These are phyloP conservation scores for Yamadazyma sp. DNA, from an alignment of 805 yeast species.

Conservation along the genomic window DNA sequence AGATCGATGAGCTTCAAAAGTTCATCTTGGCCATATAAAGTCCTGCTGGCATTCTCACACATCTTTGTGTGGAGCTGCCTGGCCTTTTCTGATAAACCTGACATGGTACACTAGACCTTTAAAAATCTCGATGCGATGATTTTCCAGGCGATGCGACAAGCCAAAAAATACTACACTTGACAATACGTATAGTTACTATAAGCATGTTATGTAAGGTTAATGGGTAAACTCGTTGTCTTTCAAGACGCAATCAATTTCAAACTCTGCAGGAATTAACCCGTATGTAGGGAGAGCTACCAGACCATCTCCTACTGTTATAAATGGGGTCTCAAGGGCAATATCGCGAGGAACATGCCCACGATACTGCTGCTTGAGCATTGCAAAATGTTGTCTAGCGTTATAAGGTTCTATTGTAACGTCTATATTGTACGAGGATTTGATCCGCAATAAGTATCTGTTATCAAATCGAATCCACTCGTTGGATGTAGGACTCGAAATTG, in stretches of 20 bases:
- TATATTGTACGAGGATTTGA: conserved; percentile 5
- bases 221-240: conserved; percentile 11
- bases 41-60: conserved; percentile 50
- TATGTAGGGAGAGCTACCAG: conserved; percentile 19
- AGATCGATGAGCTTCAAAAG: conserved; percentile 51
- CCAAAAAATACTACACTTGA: too few species aligned
- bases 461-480: conserved; percentile 39
- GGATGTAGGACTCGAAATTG: background rate
- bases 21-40: conserved; percentile 67
- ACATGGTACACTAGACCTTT: background rate
- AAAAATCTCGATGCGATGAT: conserved; percentile 10
- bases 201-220: too few species aligned
- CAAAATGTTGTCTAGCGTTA: conserved; percentile 13
- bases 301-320: conserved; percentile 8
- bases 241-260: conserved; percentile 18
- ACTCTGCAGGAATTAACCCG: conserved; percentile 5
- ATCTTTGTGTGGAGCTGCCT: conserved; percentile 60
- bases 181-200: too few species aligned
- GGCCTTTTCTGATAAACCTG: conserved; percentile 45
- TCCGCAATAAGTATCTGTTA: conserved; percentile 38
- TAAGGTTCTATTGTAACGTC: conserved; percentile 18
- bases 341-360: conserved; percentile 7
- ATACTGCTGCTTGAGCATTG: conserved; percentile 6
- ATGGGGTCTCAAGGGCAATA: conserved; percentile 9
- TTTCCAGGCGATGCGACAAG: too few species aligned